Percentiles rank a stretch among this genome's conserved stretches.
Conservation (phyloP, 108 stramenopile genomes). For the Discostella stelligeroides region DNA sequence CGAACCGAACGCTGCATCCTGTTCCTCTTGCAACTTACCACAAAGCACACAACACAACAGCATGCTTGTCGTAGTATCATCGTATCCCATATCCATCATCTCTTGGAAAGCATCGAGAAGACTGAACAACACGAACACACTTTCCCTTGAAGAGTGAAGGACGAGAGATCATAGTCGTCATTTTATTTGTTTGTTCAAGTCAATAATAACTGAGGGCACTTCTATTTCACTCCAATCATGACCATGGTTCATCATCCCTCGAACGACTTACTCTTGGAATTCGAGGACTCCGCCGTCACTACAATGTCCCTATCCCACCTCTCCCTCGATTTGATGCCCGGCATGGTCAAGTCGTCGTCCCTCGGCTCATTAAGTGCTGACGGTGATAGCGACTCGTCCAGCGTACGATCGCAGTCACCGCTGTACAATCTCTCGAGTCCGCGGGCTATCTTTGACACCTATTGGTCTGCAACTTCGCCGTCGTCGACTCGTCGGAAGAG, state of each 20-base stretch:
- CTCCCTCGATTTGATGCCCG: slow-evolving; percentile 3
- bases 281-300: background rate
- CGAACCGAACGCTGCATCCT: too few relatives aligned
- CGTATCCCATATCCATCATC: background rate
- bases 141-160: too few relatives aligned
- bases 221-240: too few relatives aligned
- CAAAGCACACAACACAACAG: too few relatives aligned
- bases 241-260: too few relatives aligned
- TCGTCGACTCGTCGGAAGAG: background rate
- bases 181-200: too few relatives aligned
- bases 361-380: background rate
- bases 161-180: too few relatives aligned
- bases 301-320: background rate
- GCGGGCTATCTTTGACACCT: slow-evolving; percentile 33
- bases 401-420: background rate
- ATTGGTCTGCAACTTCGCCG: slow-evolving; percentile 22
- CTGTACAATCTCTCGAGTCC: background rate
- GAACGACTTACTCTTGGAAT: background rate
- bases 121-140: background rate
- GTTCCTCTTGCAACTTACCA: too few relatives aligned
- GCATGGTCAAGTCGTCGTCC: slow-evolving; percentile 1
- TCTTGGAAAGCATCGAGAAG: slow-evolving; percentile 4
- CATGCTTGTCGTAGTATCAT: slow-evolving; percentile 7
- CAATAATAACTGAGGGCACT: too few relatives aligned
- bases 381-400: background rate